Base-by-base conservation (phyloP, 768 basidiomycete species). In the Tulasnella calospora region DNA sequence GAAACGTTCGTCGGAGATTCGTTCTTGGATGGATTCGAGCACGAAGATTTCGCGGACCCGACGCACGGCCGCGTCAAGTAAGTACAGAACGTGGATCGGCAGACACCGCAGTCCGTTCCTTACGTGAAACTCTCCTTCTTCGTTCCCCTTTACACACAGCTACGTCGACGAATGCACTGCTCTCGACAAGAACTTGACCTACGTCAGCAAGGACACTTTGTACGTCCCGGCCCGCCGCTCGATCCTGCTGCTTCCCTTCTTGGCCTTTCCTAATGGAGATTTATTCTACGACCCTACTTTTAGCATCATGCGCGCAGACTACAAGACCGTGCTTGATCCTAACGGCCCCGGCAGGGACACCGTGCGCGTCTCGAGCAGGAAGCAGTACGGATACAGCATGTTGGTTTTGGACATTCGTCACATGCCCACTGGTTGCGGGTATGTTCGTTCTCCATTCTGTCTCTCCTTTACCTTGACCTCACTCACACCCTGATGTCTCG, bases 281-380 rank as follows among this genome's bases (percentile, higher is more conserved):
- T 23, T 30, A 21, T 3, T 21, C n/a, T 1, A 57, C 3, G 55
- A 72, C 41, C 79, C 19, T 79, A 73, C 1, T 23, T 23, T 6
- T 51, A 33, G 61, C 81, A 84, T 90, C 78, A 83, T 91, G 73
- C 88, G 90, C 38, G 87, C 88, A 9, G 91, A 92, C 82, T 83
- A 82, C 79, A 88, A 84, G 40, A 89, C 87, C 1, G 82, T 81
- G 9, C 84, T 92, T 23, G 83, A 81, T 78, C 47, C 88, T 1
- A 84, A 83, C 74, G 90, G 89, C 0, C 85, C 88, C 36, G 90
- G 90, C 8, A 84, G 91, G 44, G 87, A 90, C 81, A 90, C 89
- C 40, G 88, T 91, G 78, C 85, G 90, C 47, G 82, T 92, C 73
- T 83, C 83, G 74, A 89, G 89, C 23, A 88, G 88, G 80, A 88